phyloP scores from a whole-genome alignment of 225 moss, liverwort and hornwort species.

The Rhytidiadelphus loreus region DNA sequence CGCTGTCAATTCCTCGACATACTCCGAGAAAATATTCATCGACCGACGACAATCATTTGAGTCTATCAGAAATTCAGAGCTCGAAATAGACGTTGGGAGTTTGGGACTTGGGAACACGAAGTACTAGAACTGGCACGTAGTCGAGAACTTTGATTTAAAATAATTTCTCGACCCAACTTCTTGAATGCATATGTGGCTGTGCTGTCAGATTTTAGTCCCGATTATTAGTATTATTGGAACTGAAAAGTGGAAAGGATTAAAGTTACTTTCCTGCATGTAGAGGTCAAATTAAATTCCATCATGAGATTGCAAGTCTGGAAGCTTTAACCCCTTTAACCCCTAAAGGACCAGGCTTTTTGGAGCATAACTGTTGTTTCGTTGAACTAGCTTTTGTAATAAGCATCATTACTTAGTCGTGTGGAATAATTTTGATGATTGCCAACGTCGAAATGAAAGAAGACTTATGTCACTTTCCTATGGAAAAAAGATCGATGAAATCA shows the following conservation, averaged over 20 bases:
- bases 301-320: background rate
- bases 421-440: background rate
- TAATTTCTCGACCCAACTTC: background rate
- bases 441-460: background rate
- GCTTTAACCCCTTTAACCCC: too few relatives aligned
- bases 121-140: background rate
- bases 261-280: background rate
- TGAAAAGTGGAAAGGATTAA: background rate
- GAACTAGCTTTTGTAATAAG: background rate
- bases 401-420: background rate
- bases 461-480: too few relatives aligned
- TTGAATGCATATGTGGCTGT: background rate
- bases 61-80: background rate
- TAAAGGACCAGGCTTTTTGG: fast-evolving
- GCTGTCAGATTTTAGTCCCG: background rate
- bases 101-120: background rate
- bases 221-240: background rate
- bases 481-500: background rate
- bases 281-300: background rate
- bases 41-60: background rate
- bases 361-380: background rate
- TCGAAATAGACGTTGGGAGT: background rate
- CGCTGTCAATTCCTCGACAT: background rate
- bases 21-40: background rate
- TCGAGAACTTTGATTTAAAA: background rate